Evolutionary conservation across 306 rosid genomes (phyloP).

Genomic region (Castanea crenata): DNA sequence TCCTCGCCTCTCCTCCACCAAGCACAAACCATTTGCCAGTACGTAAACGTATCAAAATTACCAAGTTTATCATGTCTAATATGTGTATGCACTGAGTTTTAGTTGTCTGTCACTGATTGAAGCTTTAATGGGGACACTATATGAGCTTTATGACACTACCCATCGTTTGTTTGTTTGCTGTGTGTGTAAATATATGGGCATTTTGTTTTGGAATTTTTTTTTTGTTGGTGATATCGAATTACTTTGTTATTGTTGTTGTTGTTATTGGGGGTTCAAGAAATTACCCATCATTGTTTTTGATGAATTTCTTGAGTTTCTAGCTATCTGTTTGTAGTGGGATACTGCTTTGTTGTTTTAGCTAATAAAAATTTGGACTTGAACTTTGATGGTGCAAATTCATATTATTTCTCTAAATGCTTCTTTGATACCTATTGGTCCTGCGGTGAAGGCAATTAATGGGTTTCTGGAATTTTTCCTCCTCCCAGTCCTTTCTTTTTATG

Average conservation of each 20-base stretch:
- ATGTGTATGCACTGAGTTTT: constrained; percentile 1
- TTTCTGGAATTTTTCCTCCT: neutral
- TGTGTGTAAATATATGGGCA: neutral
- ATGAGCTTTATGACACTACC: neutral
- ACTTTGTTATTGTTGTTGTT: neutral
- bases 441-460: neutral
- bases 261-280: neutral
- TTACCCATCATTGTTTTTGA: neutral
- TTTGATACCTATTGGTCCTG: neutral
- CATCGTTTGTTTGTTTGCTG: neutral
- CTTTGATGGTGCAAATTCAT: neutral
- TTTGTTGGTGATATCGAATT: neutral
- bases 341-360: neutral
- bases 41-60: constrained; percentile 17
- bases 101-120: constrained; percentile 1
- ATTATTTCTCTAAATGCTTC: neutral
- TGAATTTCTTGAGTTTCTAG: neutral
- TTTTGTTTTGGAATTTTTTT: neutral
- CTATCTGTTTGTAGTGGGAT: neutral
- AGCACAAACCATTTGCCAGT: constrained; percentile 50
- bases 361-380: neutral
- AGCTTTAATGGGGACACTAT: neutral
- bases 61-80: neutral
- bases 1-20: constrained; percentile 44
- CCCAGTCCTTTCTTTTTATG: neutral